Evolutionary conservation across 164 flowering plant genomes (phyloP).

Genomic region (Vitis vinifera): DNA sequence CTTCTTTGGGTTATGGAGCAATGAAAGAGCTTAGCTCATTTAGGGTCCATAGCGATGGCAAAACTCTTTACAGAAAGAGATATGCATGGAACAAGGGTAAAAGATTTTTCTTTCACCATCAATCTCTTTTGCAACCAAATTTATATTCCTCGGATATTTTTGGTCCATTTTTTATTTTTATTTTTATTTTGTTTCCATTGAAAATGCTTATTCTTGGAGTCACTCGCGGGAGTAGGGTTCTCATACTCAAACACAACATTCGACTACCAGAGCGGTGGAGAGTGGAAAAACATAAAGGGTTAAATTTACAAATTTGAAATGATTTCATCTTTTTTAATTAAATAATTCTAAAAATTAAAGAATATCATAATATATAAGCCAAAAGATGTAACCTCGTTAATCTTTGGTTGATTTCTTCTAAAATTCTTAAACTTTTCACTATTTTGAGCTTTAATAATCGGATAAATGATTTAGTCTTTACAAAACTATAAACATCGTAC

Average conservation of each 20-base stretch:
- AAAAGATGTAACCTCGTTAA: no score
- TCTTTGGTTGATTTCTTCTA: no score
- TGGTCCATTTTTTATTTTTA: neutral
- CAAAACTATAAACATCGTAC: no score
- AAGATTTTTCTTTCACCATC: neutral
- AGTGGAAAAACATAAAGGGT: slow-evolving; percentile 16
- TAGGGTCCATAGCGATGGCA: slow-evolving; percentile 67
- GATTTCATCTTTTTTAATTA: no score
- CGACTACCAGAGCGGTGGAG: slow-evolving; percentile 47
- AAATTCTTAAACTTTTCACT: no score
- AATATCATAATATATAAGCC: no score
- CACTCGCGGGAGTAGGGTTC: slow-evolving; percentile 78
- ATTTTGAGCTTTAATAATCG: no score
- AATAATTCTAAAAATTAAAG: no score
- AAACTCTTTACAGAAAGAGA: slow-evolving; percentile 49
- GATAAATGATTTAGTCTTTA: no score
- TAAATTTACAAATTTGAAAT: no score
- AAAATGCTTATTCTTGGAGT: slow-evolving; percentile 76
- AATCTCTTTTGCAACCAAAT: neutral
- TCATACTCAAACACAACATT: slow-evolving; percentile 64
- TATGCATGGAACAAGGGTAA: slow-evolving; percentile 73
- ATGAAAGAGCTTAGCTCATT: slow-evolving; percentile 79
- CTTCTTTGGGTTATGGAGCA: slow-evolving; percentile 79
- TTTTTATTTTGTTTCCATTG: slow-evolving; percentile 31
- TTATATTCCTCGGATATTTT: neutral